phyloP scores from a whole-genome alignment of 176 grass and related monocot genomes.

The Musa acuminata region DNA sequence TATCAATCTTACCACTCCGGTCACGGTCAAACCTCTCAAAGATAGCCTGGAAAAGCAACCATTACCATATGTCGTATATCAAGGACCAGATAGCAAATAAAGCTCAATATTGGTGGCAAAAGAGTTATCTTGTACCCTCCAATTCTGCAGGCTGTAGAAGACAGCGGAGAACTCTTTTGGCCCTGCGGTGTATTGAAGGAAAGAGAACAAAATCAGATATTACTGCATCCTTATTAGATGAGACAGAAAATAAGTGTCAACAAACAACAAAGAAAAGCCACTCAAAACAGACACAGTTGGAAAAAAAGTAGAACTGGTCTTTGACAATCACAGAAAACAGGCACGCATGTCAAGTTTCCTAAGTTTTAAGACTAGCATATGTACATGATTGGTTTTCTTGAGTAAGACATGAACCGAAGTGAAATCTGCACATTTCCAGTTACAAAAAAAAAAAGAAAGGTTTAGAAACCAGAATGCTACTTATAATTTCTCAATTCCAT shows the following conservation, averaged over 20 bases:
- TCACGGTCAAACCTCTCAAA: conserved; percentile 95
- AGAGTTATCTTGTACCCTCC: conserved; percentile 52
- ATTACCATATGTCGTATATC: background rate
- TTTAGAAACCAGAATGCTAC: background rate
- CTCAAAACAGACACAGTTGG: background rate
- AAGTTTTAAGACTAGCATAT: background rate
- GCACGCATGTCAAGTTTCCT: background rate
- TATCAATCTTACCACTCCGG: conserved; percentile 74
- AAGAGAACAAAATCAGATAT: background rate
- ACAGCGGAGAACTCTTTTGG: conserved; percentile 85
- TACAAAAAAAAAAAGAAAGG: background rate
- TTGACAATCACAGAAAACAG: background rate
- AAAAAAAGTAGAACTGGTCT: background rate
- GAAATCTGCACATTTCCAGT: background rate
- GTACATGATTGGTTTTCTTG: background rate
- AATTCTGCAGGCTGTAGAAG: conserved; percentile 95
- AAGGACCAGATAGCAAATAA: background rate
- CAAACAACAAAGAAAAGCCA: background rate
- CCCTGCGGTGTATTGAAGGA: conserved; percentile 30
- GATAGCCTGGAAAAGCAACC: conserved; percentile 38
- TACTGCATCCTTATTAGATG: background rate
- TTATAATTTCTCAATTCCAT: background rate
- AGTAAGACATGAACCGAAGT: background rate
- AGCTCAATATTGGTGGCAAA: background rate
- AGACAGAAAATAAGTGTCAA: background rate